phyloP scores from a whole-genome alignment of 192 early-diverging fungal species.

The Linnemannia elongata region DNA sequence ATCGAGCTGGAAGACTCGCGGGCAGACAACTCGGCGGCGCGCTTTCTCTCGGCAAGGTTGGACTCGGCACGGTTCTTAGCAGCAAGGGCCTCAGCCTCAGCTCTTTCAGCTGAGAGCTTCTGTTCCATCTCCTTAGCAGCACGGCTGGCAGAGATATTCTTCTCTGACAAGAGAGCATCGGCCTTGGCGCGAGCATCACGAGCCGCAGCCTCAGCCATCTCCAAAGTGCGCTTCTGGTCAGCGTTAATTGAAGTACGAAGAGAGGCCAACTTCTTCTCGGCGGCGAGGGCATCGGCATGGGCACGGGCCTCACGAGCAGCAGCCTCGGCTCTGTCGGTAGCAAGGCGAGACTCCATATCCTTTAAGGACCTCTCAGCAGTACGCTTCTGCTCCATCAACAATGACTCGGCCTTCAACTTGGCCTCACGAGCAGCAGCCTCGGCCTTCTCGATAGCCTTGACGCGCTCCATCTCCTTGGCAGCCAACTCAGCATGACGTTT shows the following conservation, averaged over 20 bases:
- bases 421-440: constrained; percentile 13
- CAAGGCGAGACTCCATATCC: background rate
- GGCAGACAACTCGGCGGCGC: constrained; percentile 2
- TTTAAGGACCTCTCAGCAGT: background rate
- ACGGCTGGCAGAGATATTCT: background rate
- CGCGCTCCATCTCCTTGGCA: constrained; percentile 18
- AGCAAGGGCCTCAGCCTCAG: constrained; percentile 11
- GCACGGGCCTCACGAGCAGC: constrained; percentile 9
- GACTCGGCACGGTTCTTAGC: constrained; percentile 20
- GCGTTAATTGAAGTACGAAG: background rate
- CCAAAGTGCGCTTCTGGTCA: constrained; percentile 4
- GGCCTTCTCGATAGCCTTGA: constrained; percentile 9
- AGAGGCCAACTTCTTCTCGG: constrained; percentile 13
- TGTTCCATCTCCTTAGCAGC: constrained; percentile 11
- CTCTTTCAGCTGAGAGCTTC: constrained; percentile 2
- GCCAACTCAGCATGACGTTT: constrained; percentile 11
- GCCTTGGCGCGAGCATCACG: constrained; percentile 27
- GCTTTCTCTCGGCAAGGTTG: constrained; percentile 3
- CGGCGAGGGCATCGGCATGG: constrained; percentile 17
- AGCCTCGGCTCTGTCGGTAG: constrained; percentile 9
- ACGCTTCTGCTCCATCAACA: constrained; percentile 14
- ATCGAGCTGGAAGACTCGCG: background rate
- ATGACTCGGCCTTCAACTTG: background rate
- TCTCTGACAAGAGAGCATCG: constrained; percentile 8
- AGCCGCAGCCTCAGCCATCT: constrained; percentile 24